Evolutionary conservation across 345 rosid genomes (phyloP).

Genomic region (Hibiscus trionum): DNA sequence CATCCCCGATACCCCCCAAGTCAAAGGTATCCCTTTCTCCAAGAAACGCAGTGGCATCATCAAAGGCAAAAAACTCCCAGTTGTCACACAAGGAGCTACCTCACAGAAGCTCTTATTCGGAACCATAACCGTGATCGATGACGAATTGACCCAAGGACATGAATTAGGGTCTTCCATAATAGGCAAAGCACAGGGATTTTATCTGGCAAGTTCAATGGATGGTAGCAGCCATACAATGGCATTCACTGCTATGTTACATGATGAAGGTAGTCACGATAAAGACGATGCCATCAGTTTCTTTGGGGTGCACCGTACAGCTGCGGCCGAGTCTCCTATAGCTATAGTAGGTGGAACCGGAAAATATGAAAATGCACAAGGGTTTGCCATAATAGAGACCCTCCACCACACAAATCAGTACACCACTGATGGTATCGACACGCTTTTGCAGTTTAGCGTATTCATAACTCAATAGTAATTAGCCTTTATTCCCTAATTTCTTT

Average conservation of each 20-base stretch:
- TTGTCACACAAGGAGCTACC: conserved; percentile 33
- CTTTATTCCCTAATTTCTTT: neutral
- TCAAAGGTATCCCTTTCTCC: conserved; percentile 41
- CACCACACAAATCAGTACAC: conserved; percentile 36
- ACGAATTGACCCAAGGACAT: conserved; percentile 43
- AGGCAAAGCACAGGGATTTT: conserved; percentile 51
- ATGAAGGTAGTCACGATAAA: neutral
- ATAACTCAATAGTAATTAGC: neutral
- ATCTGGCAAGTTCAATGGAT: conserved; percentile 45
- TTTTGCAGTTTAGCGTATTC: conserved; percentile 32
- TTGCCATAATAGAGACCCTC: conserved; percentile 35
- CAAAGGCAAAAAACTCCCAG: conserved; percentile 28
- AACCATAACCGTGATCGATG: conserved; percentile 37
- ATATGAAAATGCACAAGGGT: conserved; percentile 41
- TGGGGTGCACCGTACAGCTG: conserved; percentile 50
- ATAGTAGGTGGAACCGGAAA: conserved; percentile 49
- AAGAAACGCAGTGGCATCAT: conserved; percentile 20
- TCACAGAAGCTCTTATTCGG: conserved; percentile 45
- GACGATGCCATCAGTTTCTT: conserved; percentile 44
- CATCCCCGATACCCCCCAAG: conserved; percentile 24
- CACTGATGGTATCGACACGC: conserved; percentile 43
- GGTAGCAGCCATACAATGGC: conserved; percentile 54
- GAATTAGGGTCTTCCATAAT: conserved; percentile 39
- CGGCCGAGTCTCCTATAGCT: conserved; percentile 34
- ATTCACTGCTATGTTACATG: conserved; percentile 23